Base-by-base conservation (phyloP, 2,329 filamentous ascomycete species). In the Penicillium brevicompactum region DNA sequence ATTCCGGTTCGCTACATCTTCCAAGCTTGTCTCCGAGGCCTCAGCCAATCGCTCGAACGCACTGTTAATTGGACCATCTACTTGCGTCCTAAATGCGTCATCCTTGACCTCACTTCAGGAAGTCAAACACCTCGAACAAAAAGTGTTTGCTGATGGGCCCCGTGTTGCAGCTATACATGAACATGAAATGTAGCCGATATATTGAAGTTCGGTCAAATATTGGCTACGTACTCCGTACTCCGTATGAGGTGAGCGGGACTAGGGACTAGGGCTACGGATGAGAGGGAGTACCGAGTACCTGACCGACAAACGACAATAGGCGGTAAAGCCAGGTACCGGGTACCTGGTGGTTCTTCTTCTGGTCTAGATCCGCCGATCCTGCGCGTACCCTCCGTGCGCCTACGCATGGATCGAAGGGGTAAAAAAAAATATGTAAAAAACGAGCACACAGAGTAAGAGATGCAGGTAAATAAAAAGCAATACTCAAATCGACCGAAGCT, bases 361-460 rank as follows among this genome's bases (percentile, higher is more conserved):
- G 53, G 62, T 65, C 62, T 66, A 65, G 62, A 66, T 59, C 57
- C 43, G 57, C 58, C 55, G 61, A 66, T 65, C 62, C 46, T 54
- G 57, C 46, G 46, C 38, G 18, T 27, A 42, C 31, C 44, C 46
- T 46, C 56, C 42, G 49, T 53, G 46, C 49, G 43, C 50, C 58
- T 57, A 49, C 53, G 51, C 51, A 46, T 34, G n/a, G 21, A 18
- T 45, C 30, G 44, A 46, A 38, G 30, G 13, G 34, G 34, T 37
- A n/a, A n/a, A 34, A 14, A 11, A 34, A 11, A 14, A 34, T n/a
- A n/a, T n/a, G 9, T 21, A 41, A 18, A 22, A 48, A 47, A 46
- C 41, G 48, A 8, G 40, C 30, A 49, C n/a, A 51, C 24, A 43
- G 42, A 48, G 37, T 54, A 14, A 37, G 51, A 32, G 49, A 18